Evolutionary conservation across 2,329 filamentous ascomycete species (phyloP).

Genomic region (Colletotrichum caudatum): DNA sequence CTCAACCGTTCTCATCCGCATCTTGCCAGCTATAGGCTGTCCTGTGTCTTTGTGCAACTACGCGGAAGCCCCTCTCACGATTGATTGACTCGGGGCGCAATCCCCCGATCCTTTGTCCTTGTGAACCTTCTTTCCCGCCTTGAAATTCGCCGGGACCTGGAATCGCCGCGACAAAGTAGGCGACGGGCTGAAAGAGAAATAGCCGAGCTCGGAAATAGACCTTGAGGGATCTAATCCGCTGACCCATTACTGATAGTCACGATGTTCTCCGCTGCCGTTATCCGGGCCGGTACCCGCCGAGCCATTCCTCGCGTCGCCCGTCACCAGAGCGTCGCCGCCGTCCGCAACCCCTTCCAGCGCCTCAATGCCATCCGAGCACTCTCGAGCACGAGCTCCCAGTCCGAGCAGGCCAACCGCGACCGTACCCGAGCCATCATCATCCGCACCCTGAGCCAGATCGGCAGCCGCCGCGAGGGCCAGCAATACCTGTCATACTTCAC

Average conservation of each 20-base stretch:
- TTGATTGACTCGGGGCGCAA: slow-evolving; percentile 7
- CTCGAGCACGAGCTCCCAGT: slow-evolving; percentile 50
- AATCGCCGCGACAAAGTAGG: background rate
- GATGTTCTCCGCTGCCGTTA: slow-evolving; percentile 59
- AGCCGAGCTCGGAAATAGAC: too few relatives aligned
- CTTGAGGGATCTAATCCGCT: background rate
- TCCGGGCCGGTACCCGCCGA: slow-evolving; percentile 59
- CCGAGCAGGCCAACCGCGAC: slow-evolving; percentile 58
- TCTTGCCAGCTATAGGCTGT: background rate
- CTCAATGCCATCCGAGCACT: slow-evolving; percentile 46
- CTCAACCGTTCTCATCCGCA: background rate
- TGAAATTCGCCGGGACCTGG: too few relatives aligned
- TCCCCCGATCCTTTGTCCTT: background rate
- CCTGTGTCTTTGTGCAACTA: background rate
- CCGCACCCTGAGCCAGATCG: slow-evolving; percentile 93
- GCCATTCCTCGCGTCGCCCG: slow-evolving; percentile 50
- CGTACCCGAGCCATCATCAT: slow-evolving; percentile 85
- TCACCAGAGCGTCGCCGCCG: slow-evolving; percentile 43
- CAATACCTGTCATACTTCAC: slow-evolving; percentile 98
- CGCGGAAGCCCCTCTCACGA: slow-evolving; percentile 20
- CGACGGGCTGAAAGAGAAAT: too few relatives aligned
- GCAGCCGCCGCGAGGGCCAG: slow-evolving; percentile 94
- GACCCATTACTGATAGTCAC: slow-evolving; percentile 33
- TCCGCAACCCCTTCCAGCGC: slow-evolving; percentile 43
- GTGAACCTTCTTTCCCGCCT: background rate